Conservation (phyloP, 768 basidiomycete species). For the Russula foetens region DNA sequence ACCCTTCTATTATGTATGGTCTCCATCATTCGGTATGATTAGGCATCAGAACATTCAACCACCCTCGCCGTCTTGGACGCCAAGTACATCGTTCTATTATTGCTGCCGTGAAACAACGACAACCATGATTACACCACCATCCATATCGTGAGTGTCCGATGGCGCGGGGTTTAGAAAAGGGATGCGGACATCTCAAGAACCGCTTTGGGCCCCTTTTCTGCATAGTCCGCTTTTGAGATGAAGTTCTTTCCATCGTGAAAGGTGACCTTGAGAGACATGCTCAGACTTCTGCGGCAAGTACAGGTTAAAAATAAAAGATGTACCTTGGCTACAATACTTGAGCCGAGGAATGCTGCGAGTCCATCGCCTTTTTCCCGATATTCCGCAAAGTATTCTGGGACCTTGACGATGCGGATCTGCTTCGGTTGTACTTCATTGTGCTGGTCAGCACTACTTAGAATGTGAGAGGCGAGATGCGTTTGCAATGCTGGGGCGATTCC, state of each 20-base stretch:
- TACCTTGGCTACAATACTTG: conserved; percentile 82
- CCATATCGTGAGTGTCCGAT: background rate
- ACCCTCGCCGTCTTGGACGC: background rate
- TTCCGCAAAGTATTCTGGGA: conserved; percentile 89
- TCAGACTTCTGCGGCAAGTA: background rate
- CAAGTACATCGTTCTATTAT: background rate
- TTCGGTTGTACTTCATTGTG: conserved; percentile 68
- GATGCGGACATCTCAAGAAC: conserved; percentile 75
- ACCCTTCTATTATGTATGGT: conserved; percentile 13
- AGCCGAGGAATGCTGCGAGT: conserved; percentile 71
- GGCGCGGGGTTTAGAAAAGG: conserved; percentile 38
- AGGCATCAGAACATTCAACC: conserved; percentile 15
- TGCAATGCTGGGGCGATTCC: conserved; percentile 49
- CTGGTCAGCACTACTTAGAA: conserved; percentile 51
- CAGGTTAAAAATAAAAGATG: background rate
- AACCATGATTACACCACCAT: background rate
- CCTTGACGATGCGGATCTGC: conserved; percentile 47
- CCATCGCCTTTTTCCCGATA: conserved; percentile 82
- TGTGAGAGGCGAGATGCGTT: conserved; percentile 57
- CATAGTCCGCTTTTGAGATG: conserved; percentile 75
- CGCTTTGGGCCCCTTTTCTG: conserved; percentile 59
- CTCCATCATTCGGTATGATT: conserved; percentile 16
- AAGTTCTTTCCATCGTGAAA: conserved; percentile 72
- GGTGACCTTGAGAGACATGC: conserved; percentile 42
- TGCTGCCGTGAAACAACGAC: background rate